Base-by-base conservation (phyloP, 1,284 basidiomycete genomes). In the Malassezia brasiliensis region DNA sequence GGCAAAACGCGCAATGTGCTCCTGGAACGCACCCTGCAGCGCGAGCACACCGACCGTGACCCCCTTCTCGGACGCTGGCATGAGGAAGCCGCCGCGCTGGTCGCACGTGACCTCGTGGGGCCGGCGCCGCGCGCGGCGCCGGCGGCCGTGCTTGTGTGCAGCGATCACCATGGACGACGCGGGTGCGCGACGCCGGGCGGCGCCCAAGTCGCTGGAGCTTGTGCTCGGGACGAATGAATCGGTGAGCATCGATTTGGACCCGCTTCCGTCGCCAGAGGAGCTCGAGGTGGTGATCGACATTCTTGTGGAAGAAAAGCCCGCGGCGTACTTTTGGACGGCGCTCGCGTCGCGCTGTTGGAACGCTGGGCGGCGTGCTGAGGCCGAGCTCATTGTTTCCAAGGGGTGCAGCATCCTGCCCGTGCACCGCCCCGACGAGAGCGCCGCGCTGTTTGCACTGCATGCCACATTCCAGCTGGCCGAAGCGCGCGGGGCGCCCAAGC, bases 1-100 rank as follows among this genome's bases (percentile, higher is more conserved):
- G 19, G 64, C 58, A 45, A 71, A 58, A 5, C 65, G 82, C 69
- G 83, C 80, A 51, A 90, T 78, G 76, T 96, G 93, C 77, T 98
- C 91, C 36, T 82, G 80, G 73, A 96, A 96, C 5, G 90, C 90
- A 50, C 91, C 93, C 76, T 96, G 93, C 40, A 96, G 80, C 48
- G 91, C 93, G 85, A 75, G 57, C 22, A 74, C 69, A 37, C 74
- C 75, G 9, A 77, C 66, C 55, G 47, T 66, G 44, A 71, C 53
- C 14, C 39, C 38, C 31, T 25, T 20, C 39, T 42, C 42, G 20
- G 19, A 14, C 17, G 17, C 34, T 19, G 38, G 38, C 45, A 48
- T 35, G 32, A 11, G n/a, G 25, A 28, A 28, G 25, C 25, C 25
- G 25, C 25, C 25, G 25, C 25, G 25, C 25, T 4, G 25, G 4